Percentiles rank a stretch among this genome's conserved stretches.
These are phyloP conservation scores for Epichloe amarillans DNA, from an alignment of 2,329 filamentous ascomycete species.

Conservation along the genomic window DNA sequence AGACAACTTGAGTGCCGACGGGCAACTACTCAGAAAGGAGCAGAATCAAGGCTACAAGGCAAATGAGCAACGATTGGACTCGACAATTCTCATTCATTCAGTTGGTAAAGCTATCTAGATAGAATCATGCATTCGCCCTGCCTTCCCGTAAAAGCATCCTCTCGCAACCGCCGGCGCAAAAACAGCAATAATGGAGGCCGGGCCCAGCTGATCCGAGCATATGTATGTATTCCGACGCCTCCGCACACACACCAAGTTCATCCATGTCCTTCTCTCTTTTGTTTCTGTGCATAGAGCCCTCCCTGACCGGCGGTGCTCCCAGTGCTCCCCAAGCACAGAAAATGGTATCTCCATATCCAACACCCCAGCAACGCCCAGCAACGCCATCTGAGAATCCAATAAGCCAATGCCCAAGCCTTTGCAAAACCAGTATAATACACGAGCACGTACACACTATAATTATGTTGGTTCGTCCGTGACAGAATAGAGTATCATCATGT, in stretches of 20 bases:
- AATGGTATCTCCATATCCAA: conserved; percentile 23
- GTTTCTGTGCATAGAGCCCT: not conserved
- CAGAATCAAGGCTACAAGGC: too few species aligned
- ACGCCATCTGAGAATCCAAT: conserved; percentile 19
- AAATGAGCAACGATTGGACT: not conserved
- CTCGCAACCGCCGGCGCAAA: not conserved
- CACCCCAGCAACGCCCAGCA: conserved; percentile 18
- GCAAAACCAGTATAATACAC: conserved; percentile 3
- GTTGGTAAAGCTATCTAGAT: conserved; percentile 3
- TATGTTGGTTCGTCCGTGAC: conserved; percentile 1
- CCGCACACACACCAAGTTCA: not conserved
- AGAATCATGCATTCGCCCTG: conserved; percentile 1
- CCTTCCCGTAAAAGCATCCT: not conserved
- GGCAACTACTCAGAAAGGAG: too few species aligned
- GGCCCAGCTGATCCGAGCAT: not conserved
- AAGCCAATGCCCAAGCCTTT: conserved; percentile 17
- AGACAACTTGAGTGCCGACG: too few species aligned
- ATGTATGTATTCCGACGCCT: not conserved
- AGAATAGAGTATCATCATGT: not conserved
- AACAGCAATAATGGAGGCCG: not conserved
- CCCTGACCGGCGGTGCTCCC: conserved; percentile 9
- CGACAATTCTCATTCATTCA: not conserved
- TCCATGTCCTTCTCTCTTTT: conserved; percentile 10
- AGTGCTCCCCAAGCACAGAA: conserved; percentile 14
- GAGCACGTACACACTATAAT: not conserved